phyloP scores from a whole-genome alignment of 2,329 filamentous ascomycete species.

The Penicillium sp. region DNA sequence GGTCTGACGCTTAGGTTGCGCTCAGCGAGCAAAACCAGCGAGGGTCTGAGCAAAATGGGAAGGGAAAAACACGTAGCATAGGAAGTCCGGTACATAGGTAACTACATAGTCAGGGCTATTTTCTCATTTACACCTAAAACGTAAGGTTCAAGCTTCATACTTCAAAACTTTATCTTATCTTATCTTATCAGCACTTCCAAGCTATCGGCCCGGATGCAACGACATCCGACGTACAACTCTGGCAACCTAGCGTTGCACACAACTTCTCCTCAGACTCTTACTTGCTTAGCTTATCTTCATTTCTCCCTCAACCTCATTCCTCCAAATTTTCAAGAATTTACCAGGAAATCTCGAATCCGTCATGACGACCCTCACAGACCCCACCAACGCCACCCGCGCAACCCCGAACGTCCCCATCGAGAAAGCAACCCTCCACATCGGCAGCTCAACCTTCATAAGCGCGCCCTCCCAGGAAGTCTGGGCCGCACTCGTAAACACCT shows the following conservation, averaged over 20 bases:
- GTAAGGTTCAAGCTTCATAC: neutral
- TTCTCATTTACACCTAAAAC: neutral
- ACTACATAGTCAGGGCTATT: neutral
- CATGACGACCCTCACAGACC: slow-evolving; percentile 12
- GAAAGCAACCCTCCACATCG: slow-evolving; percentile 25
- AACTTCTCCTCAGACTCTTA: neutral
- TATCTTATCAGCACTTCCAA: neutral
- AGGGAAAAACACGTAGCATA: too few relatives aligned
- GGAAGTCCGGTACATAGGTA: too few relatives aligned
- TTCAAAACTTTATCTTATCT: neutral
- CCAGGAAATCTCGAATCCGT: neutral
- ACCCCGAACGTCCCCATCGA: slow-evolving; percentile 28
- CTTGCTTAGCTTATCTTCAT: neutral
- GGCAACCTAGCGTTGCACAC: neutral
- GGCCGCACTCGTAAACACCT: slow-evolving; percentile 38
- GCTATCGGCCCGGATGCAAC: neutral
- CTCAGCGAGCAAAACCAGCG: too few relatives aligned
- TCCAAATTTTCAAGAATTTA: neutral
- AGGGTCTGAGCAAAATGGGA: too few relatives aligned
- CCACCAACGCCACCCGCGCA: slow-evolving; percentile 18
- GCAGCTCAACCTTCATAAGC: slow-evolving; percentile 32
- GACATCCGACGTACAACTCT: neutral
- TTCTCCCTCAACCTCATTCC: neutral
- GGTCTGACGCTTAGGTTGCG: too few relatives aligned
- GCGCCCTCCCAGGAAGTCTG: slow-evolving; percentile 39